Evolutionary conservation across 2,329 filamentous ascomycete species (phyloP).

Genomic region (Akanthomyces lecanii): DNA sequence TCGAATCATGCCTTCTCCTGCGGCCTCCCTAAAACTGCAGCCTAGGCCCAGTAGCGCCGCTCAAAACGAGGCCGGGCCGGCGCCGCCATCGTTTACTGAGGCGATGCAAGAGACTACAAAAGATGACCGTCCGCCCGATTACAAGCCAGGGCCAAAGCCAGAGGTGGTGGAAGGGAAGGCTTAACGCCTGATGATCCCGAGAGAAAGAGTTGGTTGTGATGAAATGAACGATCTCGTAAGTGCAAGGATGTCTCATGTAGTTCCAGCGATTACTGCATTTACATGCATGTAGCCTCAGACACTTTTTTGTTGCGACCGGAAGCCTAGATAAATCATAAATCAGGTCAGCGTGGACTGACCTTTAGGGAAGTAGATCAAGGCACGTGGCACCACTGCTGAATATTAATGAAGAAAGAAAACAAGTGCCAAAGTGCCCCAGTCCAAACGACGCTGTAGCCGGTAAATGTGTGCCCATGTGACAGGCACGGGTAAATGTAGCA

Average conservation of each 20-base stretch:
- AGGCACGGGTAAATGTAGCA: no score
- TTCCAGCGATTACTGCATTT: neutral
- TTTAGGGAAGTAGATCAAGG: neutral
- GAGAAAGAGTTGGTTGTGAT: no score
- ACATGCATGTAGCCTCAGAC: no score
- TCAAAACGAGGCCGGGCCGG: neutral
- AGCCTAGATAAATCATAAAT: no score
- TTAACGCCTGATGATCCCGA: neutral
- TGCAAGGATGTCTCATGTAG: neutral
- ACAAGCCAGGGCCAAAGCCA: neutral
- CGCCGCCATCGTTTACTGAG: conserved; percentile 2
- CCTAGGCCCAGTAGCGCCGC: neutral
- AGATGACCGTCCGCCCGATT: neutral
- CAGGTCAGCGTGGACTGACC: neutral
- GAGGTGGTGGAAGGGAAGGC: neutral
- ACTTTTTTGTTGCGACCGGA: no score
- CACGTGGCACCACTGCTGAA: neutral
- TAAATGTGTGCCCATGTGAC: neutral
- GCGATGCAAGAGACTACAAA: neutral
- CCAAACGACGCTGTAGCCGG: no score
- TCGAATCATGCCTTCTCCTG: neutral
- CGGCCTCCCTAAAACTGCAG: neutral
- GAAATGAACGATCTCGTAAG: neutral
- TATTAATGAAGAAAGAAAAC: neutral
- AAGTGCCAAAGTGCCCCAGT: neutral